Conservation (phyloP, 768 basidiomycete genomes). For the Calocybe indica region DNA sequence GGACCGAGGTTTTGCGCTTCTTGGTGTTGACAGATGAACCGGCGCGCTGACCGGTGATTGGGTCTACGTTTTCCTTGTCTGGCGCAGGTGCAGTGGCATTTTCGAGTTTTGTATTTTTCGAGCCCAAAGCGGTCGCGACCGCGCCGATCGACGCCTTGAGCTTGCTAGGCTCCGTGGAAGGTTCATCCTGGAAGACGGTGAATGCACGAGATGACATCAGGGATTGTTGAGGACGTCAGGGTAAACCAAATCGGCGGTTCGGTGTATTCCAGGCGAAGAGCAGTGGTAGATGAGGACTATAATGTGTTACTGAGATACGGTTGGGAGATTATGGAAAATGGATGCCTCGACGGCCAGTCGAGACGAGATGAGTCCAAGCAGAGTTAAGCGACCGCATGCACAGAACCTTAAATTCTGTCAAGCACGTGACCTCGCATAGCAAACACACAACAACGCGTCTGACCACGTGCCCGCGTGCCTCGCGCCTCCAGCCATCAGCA, state of each 20-base stretch:
- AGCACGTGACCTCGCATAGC: no score
- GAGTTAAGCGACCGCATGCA: neutral
- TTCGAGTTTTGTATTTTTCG: slow-evolving; percentile 13
- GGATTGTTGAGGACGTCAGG: slow-evolving; percentile 1
- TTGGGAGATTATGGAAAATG: neutral
- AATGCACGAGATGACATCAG: slow-evolving; percentile 38
- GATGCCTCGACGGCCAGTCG: neutral
- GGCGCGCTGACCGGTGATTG: slow-evolving; percentile 62
- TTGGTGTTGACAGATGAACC: slow-evolving; percentile 36
- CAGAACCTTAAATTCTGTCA: no score
- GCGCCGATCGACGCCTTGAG: slow-evolving; percentile 18
- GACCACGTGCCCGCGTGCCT: no score
- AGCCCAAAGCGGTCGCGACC: slow-evolving; percentile 22
- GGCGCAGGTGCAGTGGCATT: slow-evolving; percentile 28
- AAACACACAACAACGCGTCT: no score
- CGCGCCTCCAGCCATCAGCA: no score
- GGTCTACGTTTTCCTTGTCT: slow-evolving; percentile 80
- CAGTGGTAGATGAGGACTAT: neutral
- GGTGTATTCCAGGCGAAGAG: neutral
- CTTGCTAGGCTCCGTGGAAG: slow-evolving; percentile 29
- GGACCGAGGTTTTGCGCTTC: slow-evolving; percentile 60
- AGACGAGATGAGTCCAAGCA: neutral
- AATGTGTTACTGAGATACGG: neutral
- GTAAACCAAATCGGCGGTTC: neutral
- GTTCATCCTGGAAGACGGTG: slow-evolving; percentile 58